phyloP scores from a whole-genome alignment of 768 basidiomycete species.

The Leccinum rimulosum region DNA sequence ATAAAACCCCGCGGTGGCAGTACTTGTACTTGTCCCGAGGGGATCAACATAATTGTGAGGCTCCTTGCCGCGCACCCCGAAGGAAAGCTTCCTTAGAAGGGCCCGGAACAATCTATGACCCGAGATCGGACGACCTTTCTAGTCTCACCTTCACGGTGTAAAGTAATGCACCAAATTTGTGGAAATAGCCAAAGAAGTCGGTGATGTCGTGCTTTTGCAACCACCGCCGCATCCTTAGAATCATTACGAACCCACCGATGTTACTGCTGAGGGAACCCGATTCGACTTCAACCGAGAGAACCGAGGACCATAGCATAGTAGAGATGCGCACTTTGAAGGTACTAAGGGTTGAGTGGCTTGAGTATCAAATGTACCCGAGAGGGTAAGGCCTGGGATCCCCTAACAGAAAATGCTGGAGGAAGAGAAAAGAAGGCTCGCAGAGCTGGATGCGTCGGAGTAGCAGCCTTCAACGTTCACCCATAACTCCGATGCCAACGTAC shows the following conservation, averaged over 20 bases:
- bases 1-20: constrained; percentile 5
- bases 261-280: constrained; percentile 39
- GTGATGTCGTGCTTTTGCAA: constrained; percentile 33
- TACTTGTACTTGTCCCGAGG: constrained; percentile 2
- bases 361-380: constrained; percentile 6
- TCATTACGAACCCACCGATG: constrained; percentile 68
- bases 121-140: constrained; percentile 1
- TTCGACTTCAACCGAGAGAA: constrained; percentile 39
- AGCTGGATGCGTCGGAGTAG: not conserved
- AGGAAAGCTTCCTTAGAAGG: not conserved
- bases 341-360: constrained; percentile 8
- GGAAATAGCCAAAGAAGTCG: constrained; percentile 6
- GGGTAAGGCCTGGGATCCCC: not conserved
- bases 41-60: constrained; percentile 7
- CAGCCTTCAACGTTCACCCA: too few species aligned
- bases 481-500: not conserved
- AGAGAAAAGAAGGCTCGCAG: constrained; percentile 1
- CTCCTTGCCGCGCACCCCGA: constrained; percentile 1
- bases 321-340: constrained; percentile 6
- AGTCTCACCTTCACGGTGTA: constrained; percentile 7
- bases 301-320: not conserved
- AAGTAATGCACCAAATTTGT: not conserved
- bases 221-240: constrained; percentile 53
- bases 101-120: not conserved
- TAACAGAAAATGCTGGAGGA: constrained; percentile 8